phyloP scores from a whole-genome alignment of 306 rosid genomes.

The Argentina anserina region DNA sequence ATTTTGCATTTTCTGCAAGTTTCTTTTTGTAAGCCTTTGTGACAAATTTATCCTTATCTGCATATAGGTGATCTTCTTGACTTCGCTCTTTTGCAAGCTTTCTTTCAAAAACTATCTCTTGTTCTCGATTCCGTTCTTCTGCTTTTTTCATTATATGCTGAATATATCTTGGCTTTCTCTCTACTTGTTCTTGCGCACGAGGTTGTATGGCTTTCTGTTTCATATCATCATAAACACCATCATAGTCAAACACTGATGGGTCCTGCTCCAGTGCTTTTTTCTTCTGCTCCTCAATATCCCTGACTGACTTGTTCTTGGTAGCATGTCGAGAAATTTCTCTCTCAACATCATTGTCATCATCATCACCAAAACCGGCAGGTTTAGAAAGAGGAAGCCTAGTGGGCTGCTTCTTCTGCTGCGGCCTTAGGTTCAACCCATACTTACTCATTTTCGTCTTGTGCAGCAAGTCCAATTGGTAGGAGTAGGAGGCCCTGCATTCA shows the following conservation, averaged over 20 bases:
- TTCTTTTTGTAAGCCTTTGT: slow-evolving; percentile 80
- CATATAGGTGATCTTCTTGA: slow-evolving; percentile 79
- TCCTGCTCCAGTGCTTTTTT: slow-evolving; percentile 85
- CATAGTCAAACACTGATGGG: slow-evolving; percentile 74
- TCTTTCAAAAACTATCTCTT: slow-evolving; percentile 72
- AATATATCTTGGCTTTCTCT: slow-evolving; percentile 80
- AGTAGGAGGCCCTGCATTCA: slow-evolving; percentile 3
- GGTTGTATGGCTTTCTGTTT: slow-evolving; percentile 63
- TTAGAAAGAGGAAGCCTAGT: slow-evolving; percentile 47
- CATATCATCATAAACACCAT: slow-evolving; percentile 83
- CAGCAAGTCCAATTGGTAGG: not conserved
- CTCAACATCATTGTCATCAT: slow-evolving; percentile 66
- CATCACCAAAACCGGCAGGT: slow-evolving; percentile 59
- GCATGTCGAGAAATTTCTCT: slow-evolving; percentile 81
- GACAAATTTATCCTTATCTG: slow-evolving; percentile 76
- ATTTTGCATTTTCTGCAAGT: slow-evolving; percentile 73
- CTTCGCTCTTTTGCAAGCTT: slow-evolving; percentile 83
- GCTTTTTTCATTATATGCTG: slow-evolving; percentile 54
- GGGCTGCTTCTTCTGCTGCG: slow-evolving; percentile 53
- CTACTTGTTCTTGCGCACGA: slow-evolving; percentile 56
- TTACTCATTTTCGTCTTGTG: slow-evolving; percentile 47
- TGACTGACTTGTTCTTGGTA: slow-evolving; percentile 69
- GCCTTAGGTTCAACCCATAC: slow-evolving; percentile 78
- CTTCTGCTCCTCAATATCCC: slow-evolving; percentile 83
- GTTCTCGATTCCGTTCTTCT: slow-evolving; percentile 58